Base-by-base conservation (phyloP, 495 filamentous ascomycete species). In the Penicillium antarcticum region DNA sequence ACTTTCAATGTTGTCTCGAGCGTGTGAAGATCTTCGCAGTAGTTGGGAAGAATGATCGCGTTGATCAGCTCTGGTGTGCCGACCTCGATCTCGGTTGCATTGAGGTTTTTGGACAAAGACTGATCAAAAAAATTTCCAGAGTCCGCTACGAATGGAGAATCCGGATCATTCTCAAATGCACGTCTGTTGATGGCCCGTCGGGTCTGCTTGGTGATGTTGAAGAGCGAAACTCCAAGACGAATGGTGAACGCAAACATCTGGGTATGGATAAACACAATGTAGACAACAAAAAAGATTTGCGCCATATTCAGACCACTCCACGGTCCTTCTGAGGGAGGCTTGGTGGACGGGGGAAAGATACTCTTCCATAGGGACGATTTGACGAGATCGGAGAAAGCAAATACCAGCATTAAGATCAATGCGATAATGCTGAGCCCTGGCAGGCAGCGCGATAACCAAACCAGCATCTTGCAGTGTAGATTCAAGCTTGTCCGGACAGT, bases 31-130 rank as follows among this genome's bases (percentile, higher is more conserved):
- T 87, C 83, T 56, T 88, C 85, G 52, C 82, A 83, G 66, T 88
- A 88, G 56, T 86, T 86, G 12, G 85, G 85, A 9, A 88, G 68
- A 52, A 88, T 74, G 45, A 88, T 85, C 2, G 82, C 82, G 48
- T 86, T 81, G 12, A 86, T 66, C 17, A 85, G 46, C 45, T 71
- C 70, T 49, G 57, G 5, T n/a, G 51, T 35, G 46, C 32, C 47
- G 40, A 58, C 9, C 14, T 57, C 37, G 35, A 53, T 37, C 1
- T 44, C 44, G 5, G 23, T 31, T 5, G 16, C 11, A 32, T 54
- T 14, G 6, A 53, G 10, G 12, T 49, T 42, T 38, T 63, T 54
- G 8, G 26, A 29, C 8, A 8, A 7, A 29, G 26, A 29, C 26
- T 10, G 26, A 9, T 10, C 8, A 29, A 29, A 7, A 8, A 9